A percentile compares a stretch with the other conserved stretches of the same genome.
Conservation (phyloP, 2,329 filamentous ascomycete species). For the Macrophomina phaseolina region DNA sequence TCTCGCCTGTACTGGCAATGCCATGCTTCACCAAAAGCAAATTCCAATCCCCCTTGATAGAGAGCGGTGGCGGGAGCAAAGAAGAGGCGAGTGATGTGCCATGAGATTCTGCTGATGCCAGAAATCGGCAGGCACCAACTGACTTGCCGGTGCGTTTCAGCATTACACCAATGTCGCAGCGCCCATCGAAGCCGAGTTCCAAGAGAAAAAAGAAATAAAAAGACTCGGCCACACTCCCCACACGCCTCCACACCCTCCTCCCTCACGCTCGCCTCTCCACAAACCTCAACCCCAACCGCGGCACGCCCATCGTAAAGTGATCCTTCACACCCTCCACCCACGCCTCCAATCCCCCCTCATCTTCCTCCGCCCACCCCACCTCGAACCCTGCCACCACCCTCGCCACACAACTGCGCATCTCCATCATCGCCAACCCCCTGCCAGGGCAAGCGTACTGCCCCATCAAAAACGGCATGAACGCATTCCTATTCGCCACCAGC, state of each 20-base stretch:
- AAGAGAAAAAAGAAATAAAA: neutral
- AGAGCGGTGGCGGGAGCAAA: too few relatives aligned
- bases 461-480: conserved; percentile 20
- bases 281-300: neutral
- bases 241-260: neutral
- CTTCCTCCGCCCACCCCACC: conserved; percentile 33
- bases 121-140: too few relatives aligned
- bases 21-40: too few relatives aligned
- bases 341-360: conserved; percentile 32
- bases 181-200: neutral
- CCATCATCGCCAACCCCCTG: conserved; percentile 24
- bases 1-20: too few relatives aligned
- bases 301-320: conserved; percentile 35
- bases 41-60: too few relatives aligned
- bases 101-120: too few relatives aligned
- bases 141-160: too few relatives aligned
- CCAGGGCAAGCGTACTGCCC: conserved; percentile 16
- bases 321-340: conserved; percentile 35
- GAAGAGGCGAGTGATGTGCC: too few relatives aligned
- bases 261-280: neutral
- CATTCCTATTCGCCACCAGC: neutral
- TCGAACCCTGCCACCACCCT: conserved; percentile 13
- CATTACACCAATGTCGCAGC: too few relatives aligned
- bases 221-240: neutral
- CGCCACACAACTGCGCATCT: conserved; percentile 4